Evolutionary conservation across 495 filamentous ascomycete genomes (phyloP).

Genomic region (Podospora comata): DNA sequence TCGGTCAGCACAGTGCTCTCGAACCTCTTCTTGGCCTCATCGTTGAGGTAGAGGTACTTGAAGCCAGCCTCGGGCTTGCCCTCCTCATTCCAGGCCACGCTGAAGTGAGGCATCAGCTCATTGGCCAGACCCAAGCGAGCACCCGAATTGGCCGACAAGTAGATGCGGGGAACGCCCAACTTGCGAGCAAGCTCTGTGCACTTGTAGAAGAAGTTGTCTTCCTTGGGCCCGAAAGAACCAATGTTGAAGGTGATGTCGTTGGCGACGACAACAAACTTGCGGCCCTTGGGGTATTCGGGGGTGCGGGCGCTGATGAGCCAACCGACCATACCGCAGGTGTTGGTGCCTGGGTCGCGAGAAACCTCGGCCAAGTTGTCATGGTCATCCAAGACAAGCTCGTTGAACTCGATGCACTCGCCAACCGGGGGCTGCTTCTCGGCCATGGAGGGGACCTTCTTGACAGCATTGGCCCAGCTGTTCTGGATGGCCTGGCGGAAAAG

Average conservation of each 20-base stretch:
- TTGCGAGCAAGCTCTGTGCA: conserved; percentile 93
- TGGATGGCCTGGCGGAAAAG: conserved; percentile 97
- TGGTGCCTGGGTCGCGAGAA: conserved; percentile 87
- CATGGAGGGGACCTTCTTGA: conserved; percentile 66
- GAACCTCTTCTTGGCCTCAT: conserved; percentile 82
- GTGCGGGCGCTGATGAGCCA: conserved; percentile 97
- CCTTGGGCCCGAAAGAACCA: conserved; percentile 90
- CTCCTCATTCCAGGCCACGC: conserved; percentile 90
- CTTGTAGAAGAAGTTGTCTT: conserved; percentile 98
- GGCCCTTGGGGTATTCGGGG: conserved; percentile 91
- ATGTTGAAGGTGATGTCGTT: conserved; percentile 99
- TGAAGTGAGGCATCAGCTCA: conserved; percentile 94
- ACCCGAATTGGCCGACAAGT: conserved; percentile 99
- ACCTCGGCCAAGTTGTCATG: conserved; percentile 89
- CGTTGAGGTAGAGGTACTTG: conserved; percentile 95
- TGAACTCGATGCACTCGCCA: conserved; percentile 94
- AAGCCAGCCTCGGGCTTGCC: conserved; percentile 85
- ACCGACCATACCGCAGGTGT: conserved; percentile 96
- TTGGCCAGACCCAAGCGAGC: conserved; percentile 95
- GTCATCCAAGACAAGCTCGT: conserved; percentile 90
- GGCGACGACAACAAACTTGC: conserved; percentile 91
- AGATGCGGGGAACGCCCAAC: conserved; percentile 92
- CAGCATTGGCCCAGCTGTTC: conserved; percentile 81
- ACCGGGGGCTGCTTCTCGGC: conserved; percentile 75
- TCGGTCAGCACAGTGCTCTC: conserved; percentile 91